phyloP scores from a whole-genome alignment of 192 early-diverging fungal genomes.

The Pecoramyces ruminantium region DNA sequence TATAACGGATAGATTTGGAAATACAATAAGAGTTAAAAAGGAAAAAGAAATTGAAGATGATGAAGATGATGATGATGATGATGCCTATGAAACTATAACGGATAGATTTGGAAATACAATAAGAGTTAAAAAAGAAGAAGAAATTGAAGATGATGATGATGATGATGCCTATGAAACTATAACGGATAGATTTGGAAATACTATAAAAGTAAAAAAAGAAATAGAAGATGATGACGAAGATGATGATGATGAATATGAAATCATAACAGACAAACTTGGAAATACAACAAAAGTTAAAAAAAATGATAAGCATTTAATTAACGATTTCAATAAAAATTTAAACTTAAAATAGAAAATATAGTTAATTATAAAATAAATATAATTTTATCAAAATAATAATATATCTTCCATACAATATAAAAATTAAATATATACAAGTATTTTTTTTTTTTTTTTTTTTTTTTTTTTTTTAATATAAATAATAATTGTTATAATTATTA shows the following conservation, averaged over 20 bases:
- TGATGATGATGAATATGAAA: not conserved
- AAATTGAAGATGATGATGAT: constrained; percentile 3
- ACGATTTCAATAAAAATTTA: not conserved
- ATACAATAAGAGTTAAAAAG: constrained; percentile 5
- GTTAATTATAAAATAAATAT: too few relatives aligned
- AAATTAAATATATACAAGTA: too few relatives aligned
- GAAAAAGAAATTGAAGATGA: constrained; percentile 2
- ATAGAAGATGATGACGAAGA: constrained; percentile 4
- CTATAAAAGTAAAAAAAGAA: constrained; percentile 5
- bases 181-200: constrained; percentile 19
- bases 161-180: not conserved
- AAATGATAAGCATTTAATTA: too few relatives aligned
- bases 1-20: constrained; percentile 12
- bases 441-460: too few relatives aligned
- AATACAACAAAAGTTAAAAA: constrained; percentile 11
- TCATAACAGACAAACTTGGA: constrained; percentile 14
- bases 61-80: constrained; percentile 2
- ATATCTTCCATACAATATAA: too few relatives aligned
- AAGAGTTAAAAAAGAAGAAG: constrained; percentile 7
- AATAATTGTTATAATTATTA: too few relatives aligned
- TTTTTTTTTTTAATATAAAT: too few relatives aligned
- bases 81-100: not conserved
- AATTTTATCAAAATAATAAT: too few relatives aligned
- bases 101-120: constrained; percentile 19
- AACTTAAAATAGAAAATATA: too few relatives aligned